Evolutionary conservation across 768 basidiomycete genomes (phyloP).

Genomic region (Postia placenta): DNA sequence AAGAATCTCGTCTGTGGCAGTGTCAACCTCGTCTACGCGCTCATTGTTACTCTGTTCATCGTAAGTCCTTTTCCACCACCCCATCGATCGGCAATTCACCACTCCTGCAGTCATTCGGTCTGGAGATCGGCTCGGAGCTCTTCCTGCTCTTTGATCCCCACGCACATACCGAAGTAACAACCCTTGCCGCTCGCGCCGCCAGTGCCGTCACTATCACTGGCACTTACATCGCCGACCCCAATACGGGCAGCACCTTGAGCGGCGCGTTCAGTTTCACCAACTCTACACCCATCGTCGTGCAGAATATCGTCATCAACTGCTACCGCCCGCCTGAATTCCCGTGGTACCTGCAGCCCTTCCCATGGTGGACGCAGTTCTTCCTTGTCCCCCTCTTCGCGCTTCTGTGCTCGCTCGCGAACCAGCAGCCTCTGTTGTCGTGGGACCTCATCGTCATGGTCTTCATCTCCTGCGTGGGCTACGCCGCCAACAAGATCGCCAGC

Average conservation of each 20-base stretch:
- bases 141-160: slow-evolving; percentile 61
- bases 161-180: slow-evolving; percentile 47
- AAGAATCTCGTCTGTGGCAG: slow-evolving; percentile 78
- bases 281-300: slow-evolving; percentile 35
- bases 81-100: neutral
- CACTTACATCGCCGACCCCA: slow-evolving; percentile 52
- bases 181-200: slow-evolving; percentile 44
- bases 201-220: slow-evolving; percentile 50
- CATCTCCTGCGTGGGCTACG: slow-evolving; percentile 74
- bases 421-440: slow-evolving; percentile 64
- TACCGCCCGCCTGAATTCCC: slow-evolving; percentile 56
- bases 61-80: neutral
- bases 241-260: slow-evolving; percentile 36
- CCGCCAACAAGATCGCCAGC: slow-evolving; percentile 73
- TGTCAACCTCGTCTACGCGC: slow-evolving; percentile 79
- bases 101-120: slow-evolving; percentile 50
- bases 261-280: slow-evolving; percentile 67
- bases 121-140: slow-evolving; percentile 77
- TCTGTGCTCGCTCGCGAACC: slow-evolving; percentile 63
- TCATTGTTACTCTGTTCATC: slow-evolving; percentile 77
- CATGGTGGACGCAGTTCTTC: slow-evolving; percentile 63
- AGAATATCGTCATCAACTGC: slow-evolving; percentile 53
- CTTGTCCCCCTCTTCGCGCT: slow-evolving; percentile 71
- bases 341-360: slow-evolving; percentile 79
- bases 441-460: slow-evolving; percentile 77